A percentile compares a stretch with the other conserved stretches of the same genome.
These are phyloP conservation scores for Monosporozyma servazzii DNA, from an alignment of 805 yeast genomes.

Conservation along the genomic window DNA sequence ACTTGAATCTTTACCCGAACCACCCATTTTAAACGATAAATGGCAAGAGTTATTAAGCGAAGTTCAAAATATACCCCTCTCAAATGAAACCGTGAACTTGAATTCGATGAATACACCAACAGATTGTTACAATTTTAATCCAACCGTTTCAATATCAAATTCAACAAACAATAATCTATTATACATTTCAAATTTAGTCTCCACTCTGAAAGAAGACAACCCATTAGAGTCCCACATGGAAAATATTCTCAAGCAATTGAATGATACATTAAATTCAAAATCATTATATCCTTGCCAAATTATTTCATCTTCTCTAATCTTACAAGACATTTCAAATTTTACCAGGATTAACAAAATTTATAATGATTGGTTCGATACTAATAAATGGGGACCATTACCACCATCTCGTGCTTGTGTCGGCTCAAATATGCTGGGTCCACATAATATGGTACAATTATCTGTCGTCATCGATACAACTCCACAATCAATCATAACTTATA, in stretches of 20 bases:
- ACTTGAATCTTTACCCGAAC: conserved; percentile 33
- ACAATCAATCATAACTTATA: background rate
- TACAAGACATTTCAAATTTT: conserved; percentile 60
- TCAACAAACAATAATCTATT: conserved; percentile 25
- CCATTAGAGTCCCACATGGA: conserved; percentile 36
- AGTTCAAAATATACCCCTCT: background rate
- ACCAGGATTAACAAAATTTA: conserved; percentile 53
- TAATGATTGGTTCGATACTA: conserved; percentile 38
- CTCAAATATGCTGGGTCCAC: conserved; percentile 35
- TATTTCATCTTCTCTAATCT: conserved; percentile 50
- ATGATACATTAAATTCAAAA: conserved; percentile 26
- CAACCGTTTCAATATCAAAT: conserved; percentile 1
- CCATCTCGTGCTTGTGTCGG: conserved; percentile 86
- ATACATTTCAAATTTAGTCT: conserved; percentile 38
- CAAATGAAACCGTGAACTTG: background rate
- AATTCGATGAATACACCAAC: background rate
- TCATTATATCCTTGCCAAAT: conserved; percentile 37
- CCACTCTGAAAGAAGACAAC: conserved; percentile 14
- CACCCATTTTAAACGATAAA: conserved; percentile 13
- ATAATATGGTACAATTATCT: conserved; percentile 42
- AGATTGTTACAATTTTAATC: background rate
- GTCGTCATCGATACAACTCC: conserved; percentile 36
- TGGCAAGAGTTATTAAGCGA: conserved; percentile 16
- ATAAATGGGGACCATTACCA: conserved; percentile 46
- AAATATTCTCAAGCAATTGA: conserved; percentile 42